Percentiles rank a stretch among this genome's conserved stretches.
phyloP scores from a whole-genome alignment of 1,284 basidiomycete species.

The Heterobasidion occidentale region DNA sequence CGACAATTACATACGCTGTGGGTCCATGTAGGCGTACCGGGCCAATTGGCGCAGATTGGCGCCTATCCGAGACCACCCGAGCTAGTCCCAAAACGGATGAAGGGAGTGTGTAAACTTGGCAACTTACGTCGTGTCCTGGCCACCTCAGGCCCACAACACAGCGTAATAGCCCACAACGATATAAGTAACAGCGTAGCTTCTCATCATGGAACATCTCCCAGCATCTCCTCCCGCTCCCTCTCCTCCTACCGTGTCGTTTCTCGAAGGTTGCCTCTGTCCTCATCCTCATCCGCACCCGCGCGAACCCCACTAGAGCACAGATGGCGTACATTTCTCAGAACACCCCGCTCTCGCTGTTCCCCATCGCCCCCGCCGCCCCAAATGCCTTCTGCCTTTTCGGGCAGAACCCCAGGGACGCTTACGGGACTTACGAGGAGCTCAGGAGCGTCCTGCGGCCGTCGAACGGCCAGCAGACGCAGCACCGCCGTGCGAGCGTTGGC shows the following conservation, averaged over 20 bases:
- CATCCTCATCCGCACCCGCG: not conserved
- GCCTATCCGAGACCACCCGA: too few relatives aligned
- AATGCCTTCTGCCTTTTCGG: conserved; percentile 6
- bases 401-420: not conserved
- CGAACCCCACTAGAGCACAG: too few relatives aligned
- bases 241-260: not conserved
- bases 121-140: too few relatives aligned
- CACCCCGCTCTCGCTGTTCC: not conserved
- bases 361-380: not conserved
- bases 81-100: too few relatives aligned
- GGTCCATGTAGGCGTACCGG: not conserved
- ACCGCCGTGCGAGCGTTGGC: not conserved
- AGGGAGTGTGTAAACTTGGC: too few relatives aligned
- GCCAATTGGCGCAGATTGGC: too few relatives aligned
- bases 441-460: not conserved
- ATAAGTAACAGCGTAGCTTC: not conserved
- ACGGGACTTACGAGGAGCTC: not conserved
- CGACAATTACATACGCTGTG: not conserved
- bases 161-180: too few relatives aligned
- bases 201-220: not conserved
- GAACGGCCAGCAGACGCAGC: not conserved
- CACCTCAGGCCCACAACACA: too few relatives aligned
- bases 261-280: not conserved
- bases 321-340: not conserved
- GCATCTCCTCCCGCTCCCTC: not conserved